Evolutionary conservation across 73 alveolate species (phyloP).

Genomic region (Breviolum minutum): DNA sequence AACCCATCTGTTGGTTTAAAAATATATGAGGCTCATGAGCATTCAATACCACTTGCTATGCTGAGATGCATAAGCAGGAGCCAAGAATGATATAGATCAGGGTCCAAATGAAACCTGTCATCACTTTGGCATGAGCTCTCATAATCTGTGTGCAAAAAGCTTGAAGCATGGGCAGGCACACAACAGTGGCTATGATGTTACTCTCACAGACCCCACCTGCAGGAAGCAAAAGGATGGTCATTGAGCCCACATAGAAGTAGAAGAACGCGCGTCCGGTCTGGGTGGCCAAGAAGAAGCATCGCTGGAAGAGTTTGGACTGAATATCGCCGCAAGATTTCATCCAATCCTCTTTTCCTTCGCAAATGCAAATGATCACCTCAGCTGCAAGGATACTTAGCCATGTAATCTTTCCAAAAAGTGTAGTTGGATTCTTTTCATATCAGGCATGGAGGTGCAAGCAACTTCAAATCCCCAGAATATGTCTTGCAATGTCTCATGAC

Average conservation of each 20-base stretch:
- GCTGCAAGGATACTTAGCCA: not conserved
- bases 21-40: too few species aligned
- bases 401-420: not conserved
- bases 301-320: constrained; percentile 64
- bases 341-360: constrained; percentile 88
- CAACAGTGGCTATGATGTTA: too few species aligned
- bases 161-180: too few species aligned
- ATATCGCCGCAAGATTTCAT: constrained; percentile 65
- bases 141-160: too few species aligned
- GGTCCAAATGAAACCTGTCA: constrained; percentile 62
- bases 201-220: not conserved
- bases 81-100: constrained; percentile 59
- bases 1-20: too few species aligned
- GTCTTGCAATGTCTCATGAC: not conserved
- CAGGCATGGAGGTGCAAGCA: not conserved
- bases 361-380: constrained; percentile 68
- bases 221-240: constrained; percentile 74
- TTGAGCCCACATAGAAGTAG: constrained; percentile 79
- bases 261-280: constrained; percentile 58
- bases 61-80: constrained; percentile 29
- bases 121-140: too few species aligned
- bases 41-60: not conserved
- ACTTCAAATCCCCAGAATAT: not conserved
- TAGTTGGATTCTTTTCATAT: not conserved
- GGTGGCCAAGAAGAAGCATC: constrained; percentile 58